A percentile compares a stretch with the other conserved stretches of the same genome.
Evolutionary conservation across 1,139 yeast genomes (phyloP).

Genomic region (Yamadazyma conglobata): DNA sequence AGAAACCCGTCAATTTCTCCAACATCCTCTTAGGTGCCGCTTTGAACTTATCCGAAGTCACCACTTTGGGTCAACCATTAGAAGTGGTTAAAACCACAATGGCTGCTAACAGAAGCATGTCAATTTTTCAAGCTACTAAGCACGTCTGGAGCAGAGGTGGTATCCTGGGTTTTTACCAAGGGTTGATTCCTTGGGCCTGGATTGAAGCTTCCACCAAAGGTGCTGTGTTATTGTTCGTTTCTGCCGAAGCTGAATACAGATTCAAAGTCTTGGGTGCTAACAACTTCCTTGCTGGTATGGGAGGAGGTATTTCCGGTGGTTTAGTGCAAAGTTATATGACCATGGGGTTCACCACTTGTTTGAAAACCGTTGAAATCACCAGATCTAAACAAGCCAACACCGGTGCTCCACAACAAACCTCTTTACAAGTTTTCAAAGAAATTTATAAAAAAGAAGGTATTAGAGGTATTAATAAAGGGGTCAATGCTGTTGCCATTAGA

Average conservation of each 20-base stretch:
- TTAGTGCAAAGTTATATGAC: slow-evolving; percentile 93
- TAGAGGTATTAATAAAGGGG: slow-evolving; percentile 94
- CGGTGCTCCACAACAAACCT: slow-evolving; percentile 66
- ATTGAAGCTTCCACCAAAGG: slow-evolving; percentile 99
- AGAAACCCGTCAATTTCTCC: slow-evolving; percentile 84
- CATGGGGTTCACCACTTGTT: slow-evolving; percentile 96
- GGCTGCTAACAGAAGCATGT: slow-evolving; percentile 88
- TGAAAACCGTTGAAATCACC: slow-evolving; percentile 97
- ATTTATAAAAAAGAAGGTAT: slow-evolving; percentile 85
- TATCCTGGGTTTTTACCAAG: slow-evolving; percentile 86
- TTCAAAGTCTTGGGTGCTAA: slow-evolving; percentile 62
- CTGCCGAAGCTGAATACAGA: slow-evolving; percentile 86
- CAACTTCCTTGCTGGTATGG: slow-evolving; percentile 81
- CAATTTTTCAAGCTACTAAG: slow-evolving; percentile 63
- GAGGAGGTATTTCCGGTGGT: slow-evolving; percentile 96
- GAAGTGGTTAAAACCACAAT: slow-evolving; percentile 95
- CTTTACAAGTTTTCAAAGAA: slow-evolving; percentile 82
- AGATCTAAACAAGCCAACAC: slow-evolving; percentile 72
- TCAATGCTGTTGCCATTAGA: slow-evolving; percentile 97
- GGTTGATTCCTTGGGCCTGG: slow-evolving; percentile 99
- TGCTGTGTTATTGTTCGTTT: slow-evolving; percentile 90
- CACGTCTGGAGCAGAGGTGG: slow-evolving; percentile 95
- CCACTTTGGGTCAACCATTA: slow-evolving; percentile 93
- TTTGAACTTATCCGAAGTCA: slow-evolving; percentile 85
- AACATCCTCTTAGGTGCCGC: slow-evolving; percentile 94